phyloP scores from a whole-genome alignment of 2,329 filamentous ascomycete species.

The Colletotrichum lindemuthianum region DNA sequence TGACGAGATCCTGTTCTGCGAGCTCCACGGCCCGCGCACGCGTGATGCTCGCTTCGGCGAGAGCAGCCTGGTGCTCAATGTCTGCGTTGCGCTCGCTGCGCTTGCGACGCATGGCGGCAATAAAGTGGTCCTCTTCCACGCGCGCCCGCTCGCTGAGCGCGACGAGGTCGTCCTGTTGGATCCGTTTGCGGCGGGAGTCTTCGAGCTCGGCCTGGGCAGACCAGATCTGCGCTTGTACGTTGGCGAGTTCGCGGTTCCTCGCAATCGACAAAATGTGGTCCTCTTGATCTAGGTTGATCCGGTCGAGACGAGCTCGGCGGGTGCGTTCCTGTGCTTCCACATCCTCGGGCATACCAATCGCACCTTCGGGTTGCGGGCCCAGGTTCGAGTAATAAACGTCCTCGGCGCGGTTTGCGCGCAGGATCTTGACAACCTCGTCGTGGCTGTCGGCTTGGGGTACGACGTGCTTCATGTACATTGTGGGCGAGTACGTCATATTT shows the following conservation, averaged over 20 bases:
- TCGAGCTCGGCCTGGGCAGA: conserved; percentile 60
- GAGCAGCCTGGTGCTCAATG: conserved; percentile 57
- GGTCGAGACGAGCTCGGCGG: conserved; percentile 57
- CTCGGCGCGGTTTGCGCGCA: conserved; percentile 61
- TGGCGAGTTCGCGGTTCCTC: conserved; percentile 61
- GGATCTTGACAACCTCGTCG: conserved; percentile 56
- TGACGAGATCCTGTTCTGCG: conserved; percentile 58
- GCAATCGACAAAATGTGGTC: conserved; percentile 60
- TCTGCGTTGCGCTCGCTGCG: conserved; percentile 48
- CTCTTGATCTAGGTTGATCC: conserved; percentile 57
- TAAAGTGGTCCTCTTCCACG: conserved; percentile 57
- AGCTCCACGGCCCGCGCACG: conserved; percentile 57
- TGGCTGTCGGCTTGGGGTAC: conserved; percentile 51
- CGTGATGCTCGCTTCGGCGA: conserved; percentile 58
- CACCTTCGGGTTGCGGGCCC: conserved; percentile 63
- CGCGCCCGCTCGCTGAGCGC: conserved; percentile 56
- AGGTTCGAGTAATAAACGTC: conserved; percentile 66
- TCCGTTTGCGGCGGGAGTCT: conserved; percentile 58
- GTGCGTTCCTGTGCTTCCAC: conserved; percentile 61
- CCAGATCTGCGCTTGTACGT: conserved; percentile 61
- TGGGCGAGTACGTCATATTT: conserved; percentile 69
- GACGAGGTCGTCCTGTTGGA: conserved; percentile 56
- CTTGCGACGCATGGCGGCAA: conserved; percentile 48
- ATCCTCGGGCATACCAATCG: conserved; percentile 61
- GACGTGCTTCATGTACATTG: conserved; percentile 67